These are phyloP conservation scores for Penicillium steckii DNA, from an alignment of 495 filamentous ascomycete genomes.

Conservation along the genomic window DNA sequence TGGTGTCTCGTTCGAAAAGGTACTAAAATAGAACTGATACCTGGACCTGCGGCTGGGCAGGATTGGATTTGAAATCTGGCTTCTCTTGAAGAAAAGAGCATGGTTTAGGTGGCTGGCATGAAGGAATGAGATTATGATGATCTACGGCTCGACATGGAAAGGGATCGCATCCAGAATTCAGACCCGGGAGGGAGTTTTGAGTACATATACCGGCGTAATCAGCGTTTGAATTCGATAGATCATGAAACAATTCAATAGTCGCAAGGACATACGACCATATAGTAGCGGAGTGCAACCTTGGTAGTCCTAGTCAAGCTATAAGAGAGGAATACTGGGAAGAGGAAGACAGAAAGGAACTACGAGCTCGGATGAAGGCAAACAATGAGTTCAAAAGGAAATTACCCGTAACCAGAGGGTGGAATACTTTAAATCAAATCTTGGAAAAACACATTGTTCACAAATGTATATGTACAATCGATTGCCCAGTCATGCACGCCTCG, in stretches of 20 bases:
- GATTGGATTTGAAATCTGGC: not conserved
- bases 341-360: no score
- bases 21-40: slow-evolving; percentile 44
- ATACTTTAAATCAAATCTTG: not conserved
- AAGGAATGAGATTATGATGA: slow-evolving; percentile 1
- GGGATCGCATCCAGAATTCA: not conserved
- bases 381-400: no score
- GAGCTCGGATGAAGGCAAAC: no score
- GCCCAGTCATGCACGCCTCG: slow-evolving; percentile 12
- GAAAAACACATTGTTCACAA: slow-evolving; percentile 20
- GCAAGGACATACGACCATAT: no score
- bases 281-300: no score
- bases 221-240: slow-evolving; percentile 27
- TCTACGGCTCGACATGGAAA: slow-evolving; percentile 15
- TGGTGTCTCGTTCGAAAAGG: slow-evolving; percentile 70
- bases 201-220: slow-evolving; percentile 31
- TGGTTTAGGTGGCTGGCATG: not conserved
- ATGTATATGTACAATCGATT: slow-evolving; percentile 34
- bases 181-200: slow-evolving; percentile 10
- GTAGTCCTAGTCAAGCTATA: no score
- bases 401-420: no score
- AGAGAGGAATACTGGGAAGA: no score
- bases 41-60: not conserved
- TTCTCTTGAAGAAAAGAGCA: not conserved
- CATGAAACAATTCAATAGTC: slow-evolving; percentile 5